A percentile compares a stretch with the other conserved stretches of the same genome.
Conservation (phyloP, 768 basidiomycete genomes). For the Boletus huronensis region DNA sequence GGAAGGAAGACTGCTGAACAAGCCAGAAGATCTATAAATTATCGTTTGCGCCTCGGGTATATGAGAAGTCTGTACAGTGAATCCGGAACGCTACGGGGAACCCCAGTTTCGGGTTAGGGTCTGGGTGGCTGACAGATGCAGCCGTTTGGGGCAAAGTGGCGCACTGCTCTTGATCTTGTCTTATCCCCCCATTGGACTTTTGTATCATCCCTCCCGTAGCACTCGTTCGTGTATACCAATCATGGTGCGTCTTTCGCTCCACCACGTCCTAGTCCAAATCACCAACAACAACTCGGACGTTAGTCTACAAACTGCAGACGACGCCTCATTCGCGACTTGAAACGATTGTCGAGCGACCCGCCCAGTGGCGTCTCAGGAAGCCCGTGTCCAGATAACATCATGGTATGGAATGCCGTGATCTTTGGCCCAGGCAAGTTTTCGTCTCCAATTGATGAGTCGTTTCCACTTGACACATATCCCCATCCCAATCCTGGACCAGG, state of each 20-base stretch:
- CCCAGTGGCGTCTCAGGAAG: conserved; percentile 96
- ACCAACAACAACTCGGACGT: neutral
- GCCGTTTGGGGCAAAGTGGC: neutral
- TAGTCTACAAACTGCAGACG: conserved; percentile 93
- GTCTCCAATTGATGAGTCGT: no score
- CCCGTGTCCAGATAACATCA: conserved; percentile 97
- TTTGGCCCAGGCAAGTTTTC: conserved; percentile 87
- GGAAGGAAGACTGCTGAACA: conserved; percentile 63
- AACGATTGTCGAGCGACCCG: conserved; percentile 89
- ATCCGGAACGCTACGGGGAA: neutral
- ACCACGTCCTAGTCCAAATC: neutral
- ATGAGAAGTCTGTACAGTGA: neutral
- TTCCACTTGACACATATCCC: no score
- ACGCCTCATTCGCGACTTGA: conserved; percentile 97
- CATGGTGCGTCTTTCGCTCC: conserved; percentile 18
- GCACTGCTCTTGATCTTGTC: conserved; percentile 6
- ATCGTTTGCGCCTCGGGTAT: neutral
- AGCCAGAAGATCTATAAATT: conserved; percentile 32
- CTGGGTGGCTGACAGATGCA: conserved; percentile 22
- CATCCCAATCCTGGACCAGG: conserved; percentile 43
- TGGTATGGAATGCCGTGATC: conserved; percentile 99
- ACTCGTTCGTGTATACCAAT: neutral
- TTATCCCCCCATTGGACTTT: neutral
- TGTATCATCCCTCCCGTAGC: neutral
- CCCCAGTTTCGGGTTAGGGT: conserved; percentile 25